phyloP scores from a whole-genome alignment of 2,329 filamentous ascomycete species.

The Hypomyces perniciosus region DNA sequence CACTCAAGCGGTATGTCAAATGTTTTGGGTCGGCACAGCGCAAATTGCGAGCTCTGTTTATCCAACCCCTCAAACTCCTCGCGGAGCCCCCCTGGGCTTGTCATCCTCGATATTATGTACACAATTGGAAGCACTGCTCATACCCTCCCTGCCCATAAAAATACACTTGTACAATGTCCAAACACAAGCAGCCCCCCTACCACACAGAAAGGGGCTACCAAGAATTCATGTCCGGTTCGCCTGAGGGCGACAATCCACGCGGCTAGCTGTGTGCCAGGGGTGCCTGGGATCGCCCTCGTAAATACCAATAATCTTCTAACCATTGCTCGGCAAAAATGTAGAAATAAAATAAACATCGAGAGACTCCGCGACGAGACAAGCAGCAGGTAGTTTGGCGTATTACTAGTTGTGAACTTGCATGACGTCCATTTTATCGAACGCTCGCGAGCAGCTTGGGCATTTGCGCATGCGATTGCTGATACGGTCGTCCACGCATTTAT shows the following conservation, averaged over 20 bases:
- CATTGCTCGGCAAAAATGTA: conserved; percentile 4
- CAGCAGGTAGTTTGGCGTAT: background rate
- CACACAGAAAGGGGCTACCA: background rate
- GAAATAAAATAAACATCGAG: background rate
- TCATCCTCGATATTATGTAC: conserved; percentile 17
- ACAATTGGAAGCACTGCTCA: conserved; percentile 14
- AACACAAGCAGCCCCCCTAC: conserved; percentile 12
- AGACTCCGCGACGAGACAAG: background rate
- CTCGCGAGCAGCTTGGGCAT: conserved; percentile 87
- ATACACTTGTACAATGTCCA: conserved; percentile 21
- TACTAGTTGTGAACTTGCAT: conserved; percentile 60
- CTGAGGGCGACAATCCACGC: conserved; percentile 5
- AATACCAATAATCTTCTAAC: conserved; percentile 6
- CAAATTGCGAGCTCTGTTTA: conserved; percentile 10
- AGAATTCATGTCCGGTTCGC: background rate
- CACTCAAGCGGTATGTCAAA: background rate
- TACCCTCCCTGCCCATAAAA: conserved; percentile 15
- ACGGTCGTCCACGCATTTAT: conserved; percentile 81
- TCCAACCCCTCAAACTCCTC: conserved; percentile 16
- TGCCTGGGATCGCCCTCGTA: conserved; percentile 7
- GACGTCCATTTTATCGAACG: conserved; percentile 85
- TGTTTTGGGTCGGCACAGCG: conserved; percentile 3
- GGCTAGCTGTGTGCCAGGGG: conserved; percentile 3
- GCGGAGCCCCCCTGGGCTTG: background rate
- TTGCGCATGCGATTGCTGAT: conserved; percentile 87